Percentiles rank a stretch among this genome's conserved stretches.
Evolutionary conservation across 495 filamentous ascomycete genomes (phyloP).

Genomic region (Aspergillus baeticus): DNA sequence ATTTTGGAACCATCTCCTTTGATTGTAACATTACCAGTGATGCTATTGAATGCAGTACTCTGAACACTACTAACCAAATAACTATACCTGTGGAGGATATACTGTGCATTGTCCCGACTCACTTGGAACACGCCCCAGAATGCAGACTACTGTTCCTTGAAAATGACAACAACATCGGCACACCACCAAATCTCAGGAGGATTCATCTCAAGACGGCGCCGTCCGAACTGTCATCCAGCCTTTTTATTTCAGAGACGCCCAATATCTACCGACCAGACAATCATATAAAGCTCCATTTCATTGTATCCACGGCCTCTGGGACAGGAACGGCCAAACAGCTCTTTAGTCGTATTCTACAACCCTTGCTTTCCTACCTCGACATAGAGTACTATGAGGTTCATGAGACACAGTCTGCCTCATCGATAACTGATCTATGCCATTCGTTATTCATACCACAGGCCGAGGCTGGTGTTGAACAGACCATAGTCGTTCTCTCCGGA

Average conservation of each 20-base stretch:
- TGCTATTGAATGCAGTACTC: constrained; percentile 20
- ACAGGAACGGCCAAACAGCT: constrained; percentile 58
- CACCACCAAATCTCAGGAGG: constrained; percentile 12
- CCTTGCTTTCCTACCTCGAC: constrained; percentile 51
- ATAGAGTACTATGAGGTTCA: constrained; percentile 47
- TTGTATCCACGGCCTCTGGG: constrained; percentile 75
- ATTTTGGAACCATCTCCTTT: no score
- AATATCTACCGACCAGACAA: constrained; percentile 17
- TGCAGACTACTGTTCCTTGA: constrained; percentile 30
- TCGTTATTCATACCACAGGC: constrained; percentile 47
- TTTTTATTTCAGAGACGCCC: constrained; percentile 23
- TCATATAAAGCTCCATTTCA: constrained; percentile 51
- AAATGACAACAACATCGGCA: not conserved
- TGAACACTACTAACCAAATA: constrained; percentile 11
- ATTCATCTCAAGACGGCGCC: constrained; percentile 19
- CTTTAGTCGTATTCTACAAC: constrained; percentile 55
- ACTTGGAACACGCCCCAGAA: not conserved
- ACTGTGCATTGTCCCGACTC: constrained; percentile 25
- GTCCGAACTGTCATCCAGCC: constrained; percentile 16
- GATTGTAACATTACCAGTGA: no score
- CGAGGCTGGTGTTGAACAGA: constrained; percentile 47
- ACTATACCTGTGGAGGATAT: constrained; percentile 29
- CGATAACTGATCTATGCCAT: constrained; percentile 59
- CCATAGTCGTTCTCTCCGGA: constrained; percentile 75
- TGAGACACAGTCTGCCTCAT: constrained; percentile 55